Base-by-base conservation (phyloP, 2,329 filamentous ascomycete species). In the Teratosphaeria zuluensis region DNA sequence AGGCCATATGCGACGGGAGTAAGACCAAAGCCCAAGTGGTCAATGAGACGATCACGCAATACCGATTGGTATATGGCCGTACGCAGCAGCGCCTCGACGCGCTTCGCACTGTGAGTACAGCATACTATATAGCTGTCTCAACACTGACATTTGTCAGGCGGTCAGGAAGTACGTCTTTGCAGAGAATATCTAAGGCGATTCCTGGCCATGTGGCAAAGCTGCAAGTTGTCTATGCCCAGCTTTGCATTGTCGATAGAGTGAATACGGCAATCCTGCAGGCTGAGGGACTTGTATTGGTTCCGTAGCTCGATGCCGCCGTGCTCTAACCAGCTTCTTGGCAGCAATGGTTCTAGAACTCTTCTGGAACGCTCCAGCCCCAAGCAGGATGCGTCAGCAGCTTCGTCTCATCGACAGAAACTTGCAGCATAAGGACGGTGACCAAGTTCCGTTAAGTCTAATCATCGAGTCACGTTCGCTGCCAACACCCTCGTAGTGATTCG, bases 1-100 rank as follows among this genome's bases (percentile, higher is more conserved):
- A 92, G 72, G 90, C 89, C 59, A 96, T 99, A 59, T 97, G 94
- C 74, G 91, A 92, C 60, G 94, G 94, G 30, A 85, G 83, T 56
- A 88, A 85, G 63, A 89, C 86, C 35, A 87, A 84, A 68, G 81
- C 83, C 57, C 82, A 84, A 21, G 89, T 99, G 53, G 81, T 99
- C 51, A 81, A 85, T 57, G 87, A 95, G 72, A 96, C 88, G 70
- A 78, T 99, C 58, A 83, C 86, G 61, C 90, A 94, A 77, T 99
- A 97, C 73, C 85, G 87, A 55, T 84, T 86, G 56, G 90, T 96
- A 14, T 99, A 92, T 75, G 79, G 87, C 66, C 88, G 92, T 69
- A 92, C 90, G 1, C 83, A 86, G 66, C 84, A 88, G 71, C 86
- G 89, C 70, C 82, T 96, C 58, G 81, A 85, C 48, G 76, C 82